Evolutionary conservation across 345 rosid species (phyloP).

Genomic region (Linum usitatissimum): DNA sequence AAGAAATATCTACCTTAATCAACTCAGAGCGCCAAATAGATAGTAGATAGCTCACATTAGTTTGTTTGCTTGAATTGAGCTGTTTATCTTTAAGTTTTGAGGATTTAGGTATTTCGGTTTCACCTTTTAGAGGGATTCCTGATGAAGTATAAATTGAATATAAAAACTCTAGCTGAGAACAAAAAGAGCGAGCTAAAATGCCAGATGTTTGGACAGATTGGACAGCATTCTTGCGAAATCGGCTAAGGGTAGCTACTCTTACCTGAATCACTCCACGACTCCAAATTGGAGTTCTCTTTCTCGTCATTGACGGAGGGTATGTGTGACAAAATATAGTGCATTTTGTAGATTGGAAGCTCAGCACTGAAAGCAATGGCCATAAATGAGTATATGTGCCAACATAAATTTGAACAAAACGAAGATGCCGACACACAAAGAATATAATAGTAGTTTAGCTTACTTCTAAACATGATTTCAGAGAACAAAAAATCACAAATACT

Average conservation of each 20-base stretch:
- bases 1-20: not conserved
- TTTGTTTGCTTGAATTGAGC: constrained; percentile 26
- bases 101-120: constrained; percentile 10
- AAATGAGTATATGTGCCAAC: not conserved
- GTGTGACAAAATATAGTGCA: constrained; percentile 45
- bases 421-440: not conserved
- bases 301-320: constrained; percentile 39
- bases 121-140: constrained; percentile 18
- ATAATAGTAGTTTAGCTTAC: not conserved
- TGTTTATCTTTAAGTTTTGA: constrained; percentile 25
- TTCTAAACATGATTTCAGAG: too few species aligned
- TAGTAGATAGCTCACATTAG: constrained; percentile 31
- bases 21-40: not conserved
- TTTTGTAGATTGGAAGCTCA: constrained; percentile 35
- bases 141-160: constrained; percentile 7
- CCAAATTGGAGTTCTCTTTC: constrained; percentile 32
- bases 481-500: not conserved
- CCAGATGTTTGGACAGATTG: not conserved
- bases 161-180: not conserved
- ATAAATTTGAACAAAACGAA: not conserved
- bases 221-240: not conserved
- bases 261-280: constrained; percentile 91
- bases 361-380: constrained; percentile 29
- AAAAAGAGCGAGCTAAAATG: not conserved
- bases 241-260: constrained; percentile 12